phyloP scores from a whole-genome alignment of 768 basidiomycete species.

The Fibroporia radiculosa region DNA sequence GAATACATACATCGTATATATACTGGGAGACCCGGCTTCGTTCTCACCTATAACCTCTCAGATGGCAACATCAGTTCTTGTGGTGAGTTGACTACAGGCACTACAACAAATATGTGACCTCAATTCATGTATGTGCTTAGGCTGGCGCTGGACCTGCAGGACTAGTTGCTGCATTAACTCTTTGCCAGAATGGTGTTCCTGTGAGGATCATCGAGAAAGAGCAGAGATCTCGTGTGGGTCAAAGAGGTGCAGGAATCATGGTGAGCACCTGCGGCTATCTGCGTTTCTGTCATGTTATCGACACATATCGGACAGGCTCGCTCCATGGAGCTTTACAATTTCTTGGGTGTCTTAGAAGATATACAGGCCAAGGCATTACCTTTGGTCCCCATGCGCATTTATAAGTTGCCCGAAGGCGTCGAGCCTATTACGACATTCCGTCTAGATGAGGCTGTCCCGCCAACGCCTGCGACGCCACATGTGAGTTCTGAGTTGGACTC shows the following conservation, averaged over 20 bases:
- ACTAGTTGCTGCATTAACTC: constrained; percentile 12
- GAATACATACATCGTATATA: too few species aligned
- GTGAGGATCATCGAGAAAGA: constrained; percentile 17
- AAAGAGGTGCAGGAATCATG: constrained; percentile 20
- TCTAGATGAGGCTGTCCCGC: not conserved
- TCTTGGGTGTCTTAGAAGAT: constrained; percentile 15
- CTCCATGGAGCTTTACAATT: constrained; percentile 14
- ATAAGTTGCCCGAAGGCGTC: constrained; percentile 13
- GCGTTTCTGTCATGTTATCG: not conserved
- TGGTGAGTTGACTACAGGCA: too few species aligned
- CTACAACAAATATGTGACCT: too few species aligned
- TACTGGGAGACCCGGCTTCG: too few species aligned
- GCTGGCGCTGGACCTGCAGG: constrained; percentile 17
- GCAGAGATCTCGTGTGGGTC: constrained; percentile 13
- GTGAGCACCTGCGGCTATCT: constrained; percentile 10
- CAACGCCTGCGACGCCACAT: constrained; percentile 12
- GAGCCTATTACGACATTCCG: constrained; percentile 5
- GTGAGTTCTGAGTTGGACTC: constrained; percentile 2
- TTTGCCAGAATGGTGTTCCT: constrained; percentile 14
- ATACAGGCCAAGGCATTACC: constrained; percentile 1
- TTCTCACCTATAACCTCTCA: too few species aligned
- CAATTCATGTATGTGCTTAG: constrained; percentile 10
- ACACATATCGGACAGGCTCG: constrained; percentile 10
- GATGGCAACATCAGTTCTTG: too few species aligned
- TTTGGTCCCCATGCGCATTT: constrained; percentile 4